A percentile compares a stretch with the other conserved stretches of the same genome.
These are phyloP conservation scores for Penicillium sclerotiorum DNA, from an alignment of 2,329 filamentous ascomycete species.

Conservation along the genomic window DNA sequence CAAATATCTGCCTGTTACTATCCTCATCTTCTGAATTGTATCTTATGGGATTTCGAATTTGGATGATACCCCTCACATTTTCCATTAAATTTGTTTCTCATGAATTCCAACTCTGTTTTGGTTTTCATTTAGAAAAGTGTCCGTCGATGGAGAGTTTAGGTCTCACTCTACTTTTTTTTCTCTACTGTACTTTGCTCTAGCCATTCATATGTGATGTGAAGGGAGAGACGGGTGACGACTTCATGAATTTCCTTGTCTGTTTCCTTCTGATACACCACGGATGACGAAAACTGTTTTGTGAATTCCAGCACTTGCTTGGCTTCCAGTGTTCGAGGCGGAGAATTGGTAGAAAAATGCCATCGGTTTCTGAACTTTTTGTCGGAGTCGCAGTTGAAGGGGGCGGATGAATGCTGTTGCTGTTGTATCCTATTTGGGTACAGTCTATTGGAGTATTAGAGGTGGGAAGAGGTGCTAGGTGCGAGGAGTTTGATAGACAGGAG, in stretches of 20 bases:
- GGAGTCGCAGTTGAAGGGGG: not conserved
- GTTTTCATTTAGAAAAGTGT: not conserved
- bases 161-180: slow-evolving; percentile 2
- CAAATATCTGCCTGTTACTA: slow-evolving; percentile 1
- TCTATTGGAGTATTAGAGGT: not conserved
- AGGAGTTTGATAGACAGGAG: too few relatives aligned
- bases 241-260: slow-evolving; percentile 27
- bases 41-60: slow-evolving; percentile 19
- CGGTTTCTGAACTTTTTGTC: not conserved
- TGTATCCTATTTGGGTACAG: not conserved
- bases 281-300: too few relatives aligned
- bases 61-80: slow-evolving; percentile 18
- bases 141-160: not conserved
- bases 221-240: slow-evolving; percentile 22
- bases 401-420: not conserved
- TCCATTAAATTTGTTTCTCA: slow-evolving; percentile 13
- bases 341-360: not conserved
- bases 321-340: not conserved
- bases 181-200: slow-evolving; percentile 14
- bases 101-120: slow-evolving; percentile 8
- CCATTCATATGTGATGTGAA: slow-evolving; percentile 13
- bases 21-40: slow-evolving; percentile 14
- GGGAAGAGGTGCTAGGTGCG: too few relatives aligned
- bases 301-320: not conserved
- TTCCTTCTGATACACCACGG: slow-evolving; percentile 19